These are phyloP conservation scores for Nematocida parisii DNA, from an alignment of 371 early-diverging fungal species.

Conservation along the genomic window DNA sequence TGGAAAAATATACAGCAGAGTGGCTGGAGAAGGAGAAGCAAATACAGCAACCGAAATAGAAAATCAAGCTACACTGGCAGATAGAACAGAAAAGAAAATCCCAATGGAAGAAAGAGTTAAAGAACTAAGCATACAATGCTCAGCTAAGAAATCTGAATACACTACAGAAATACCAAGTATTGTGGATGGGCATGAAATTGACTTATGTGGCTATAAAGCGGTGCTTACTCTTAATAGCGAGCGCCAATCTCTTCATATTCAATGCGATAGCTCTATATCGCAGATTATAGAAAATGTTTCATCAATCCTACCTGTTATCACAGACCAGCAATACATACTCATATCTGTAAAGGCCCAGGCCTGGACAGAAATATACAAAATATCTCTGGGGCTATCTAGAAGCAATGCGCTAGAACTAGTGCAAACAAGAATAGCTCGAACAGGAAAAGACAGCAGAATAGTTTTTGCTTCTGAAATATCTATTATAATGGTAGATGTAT, in stretches of 20 bases:
- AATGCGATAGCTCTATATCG: neutral
- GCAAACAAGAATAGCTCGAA: constrained; percentile 1
- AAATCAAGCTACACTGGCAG: neutral
- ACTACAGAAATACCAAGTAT: constrained; percentile 6
- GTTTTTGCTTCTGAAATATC: constrained; percentile 20
- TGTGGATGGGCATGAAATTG: neutral
- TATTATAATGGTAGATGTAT: constrained; percentile 13
- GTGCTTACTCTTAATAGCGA: neutral
- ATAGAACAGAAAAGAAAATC: neutral
- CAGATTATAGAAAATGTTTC: constrained; percentile 6
- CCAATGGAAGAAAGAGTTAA: neutral
- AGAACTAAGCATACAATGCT: neutral
- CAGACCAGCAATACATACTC: neutral
- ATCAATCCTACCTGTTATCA: neutral
- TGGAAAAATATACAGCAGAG: neutral
- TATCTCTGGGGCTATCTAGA: neutral
- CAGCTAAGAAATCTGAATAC: neutral
- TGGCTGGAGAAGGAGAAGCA: neutral
- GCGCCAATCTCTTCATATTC: neutral
- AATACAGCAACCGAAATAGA: neutral
- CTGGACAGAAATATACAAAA: constrained; percentile 24
- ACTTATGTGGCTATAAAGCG: neutral
- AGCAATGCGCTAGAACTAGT: neutral
- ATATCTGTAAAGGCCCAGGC: constrained; percentile 2
- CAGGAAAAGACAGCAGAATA: constrained; percentile 34